Evolutionary conservation across 805 yeast genomes (phyloP).

Genomic region (Candida parachauliodes): DNA sequence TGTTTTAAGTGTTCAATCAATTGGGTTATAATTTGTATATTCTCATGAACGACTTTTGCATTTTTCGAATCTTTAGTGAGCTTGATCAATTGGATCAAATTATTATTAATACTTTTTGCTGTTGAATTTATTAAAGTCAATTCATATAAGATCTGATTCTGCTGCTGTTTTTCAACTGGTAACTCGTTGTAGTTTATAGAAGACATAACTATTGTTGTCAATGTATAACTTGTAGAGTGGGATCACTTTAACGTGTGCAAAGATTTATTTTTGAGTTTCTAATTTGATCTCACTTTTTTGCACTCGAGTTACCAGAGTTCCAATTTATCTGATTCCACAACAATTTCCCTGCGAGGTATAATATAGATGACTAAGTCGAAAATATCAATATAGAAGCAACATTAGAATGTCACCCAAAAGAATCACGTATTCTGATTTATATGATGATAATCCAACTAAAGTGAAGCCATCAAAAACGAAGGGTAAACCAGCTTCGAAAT

Average conservation of each 20-base stretch:
- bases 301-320: too few species aligned
- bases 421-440: background rate
- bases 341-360: too few species aligned
- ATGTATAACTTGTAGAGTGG: too few species aligned
- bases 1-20: background rate
- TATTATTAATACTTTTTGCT: constrained; percentile 25
- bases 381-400: background rate
- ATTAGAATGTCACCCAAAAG: background rate
- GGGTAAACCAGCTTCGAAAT: background rate
- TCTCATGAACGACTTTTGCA: constrained; percentile 15
- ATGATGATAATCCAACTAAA: background rate
- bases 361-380: background rate
- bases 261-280: background rate
- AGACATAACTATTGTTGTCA: constrained; percentile 4
- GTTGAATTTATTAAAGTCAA: constrained; percentile 33
- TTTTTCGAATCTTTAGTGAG: constrained; percentile 16
- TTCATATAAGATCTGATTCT: constrained; percentile 27
- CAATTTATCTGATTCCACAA: too few species aligned
- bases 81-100: constrained; percentile 21
- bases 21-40: constrained; percentile 11
- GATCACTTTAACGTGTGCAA: background rate
- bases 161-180: constrained; percentile 12
- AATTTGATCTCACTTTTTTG: too few species aligned
- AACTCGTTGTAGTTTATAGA: background rate
- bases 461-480: background rate